Evolutionary conservation across 1,139 yeast species (phyloP).

Genomic region (Yamadazyma friedrichii): DNA sequence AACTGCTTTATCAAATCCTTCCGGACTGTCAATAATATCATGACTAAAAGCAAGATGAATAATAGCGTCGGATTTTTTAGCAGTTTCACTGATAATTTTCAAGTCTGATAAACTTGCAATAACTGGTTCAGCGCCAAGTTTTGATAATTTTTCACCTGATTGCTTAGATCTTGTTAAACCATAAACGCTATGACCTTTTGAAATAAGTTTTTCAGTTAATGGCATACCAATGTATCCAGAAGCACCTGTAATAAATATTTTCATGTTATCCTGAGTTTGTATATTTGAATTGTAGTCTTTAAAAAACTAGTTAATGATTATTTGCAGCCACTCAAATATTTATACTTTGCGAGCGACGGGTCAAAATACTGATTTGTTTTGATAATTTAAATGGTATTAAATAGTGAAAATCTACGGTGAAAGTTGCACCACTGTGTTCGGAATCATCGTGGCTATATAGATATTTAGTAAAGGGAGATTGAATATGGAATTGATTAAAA

Average conservation of each 20-base stretch:
- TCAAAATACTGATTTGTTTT: too few species aligned
- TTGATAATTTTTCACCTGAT: slow-evolving; percentile 29
- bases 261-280: slow-evolving; percentile 8
- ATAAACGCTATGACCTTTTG: slow-evolving; percentile 30
- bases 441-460: too few species aligned
- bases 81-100: slow-evolving; percentile 22
- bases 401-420: too few species aligned
- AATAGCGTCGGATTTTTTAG: slow-evolving; percentile 27
- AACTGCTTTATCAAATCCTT: slow-evolving; percentile 8
- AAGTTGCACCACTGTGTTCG: too few species aligned
- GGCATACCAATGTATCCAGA: slow-evolving; percentile 40
- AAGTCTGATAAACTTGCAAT: slow-evolving; percentile 22
- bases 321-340: neutral
- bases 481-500: too few species aligned
- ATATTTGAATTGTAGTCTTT: too few species aligned
- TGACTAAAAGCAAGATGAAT: slow-evolving; percentile 31
- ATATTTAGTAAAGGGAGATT: too few species aligned
- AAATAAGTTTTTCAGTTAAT: slow-evolving; percentile 24
- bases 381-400: too few species aligned
- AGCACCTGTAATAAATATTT: slow-evolving; percentile 40
- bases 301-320: neutral
- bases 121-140: slow-evolving; percentile 19
- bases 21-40: neutral
- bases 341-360: too few species aligned
- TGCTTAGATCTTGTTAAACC: slow-evolving; percentile 36